A percentile compares a stretch with the other conserved stretches of the same genome.
Conservation (phyloP, 1,284 basidiomycete species). For the Porodaedalea pini region DNA sequence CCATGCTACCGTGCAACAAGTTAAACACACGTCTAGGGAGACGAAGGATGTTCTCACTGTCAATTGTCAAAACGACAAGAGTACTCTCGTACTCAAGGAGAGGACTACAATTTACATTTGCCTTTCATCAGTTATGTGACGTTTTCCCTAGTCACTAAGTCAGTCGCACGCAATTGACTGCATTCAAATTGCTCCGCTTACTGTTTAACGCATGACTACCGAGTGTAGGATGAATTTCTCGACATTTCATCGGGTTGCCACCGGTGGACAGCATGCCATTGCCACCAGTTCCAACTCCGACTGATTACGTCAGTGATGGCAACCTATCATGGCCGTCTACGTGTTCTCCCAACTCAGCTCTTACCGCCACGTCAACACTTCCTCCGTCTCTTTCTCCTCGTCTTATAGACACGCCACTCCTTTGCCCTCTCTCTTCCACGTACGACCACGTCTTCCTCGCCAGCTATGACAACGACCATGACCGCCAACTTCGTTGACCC, state of each 20-base stretch:
- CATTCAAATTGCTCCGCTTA: too few species aligned
- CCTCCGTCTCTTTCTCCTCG: neutral
- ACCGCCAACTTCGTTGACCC: constrained; percentile 36
- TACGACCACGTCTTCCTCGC: constrained; percentile 1
- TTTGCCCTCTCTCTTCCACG: constrained; percentile 14
- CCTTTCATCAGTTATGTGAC: too few species aligned
- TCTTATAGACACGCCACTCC: constrained; percentile 11
- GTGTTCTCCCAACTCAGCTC: neutral
- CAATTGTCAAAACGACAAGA: too few species aligned
- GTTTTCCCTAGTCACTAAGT: too few species aligned
- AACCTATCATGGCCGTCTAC: constrained; percentile 1
- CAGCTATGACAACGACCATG: constrained; percentile 12
- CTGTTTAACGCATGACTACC: neutral
- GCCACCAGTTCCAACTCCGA: constrained; percentile 4
- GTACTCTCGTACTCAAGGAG: too few species aligned
- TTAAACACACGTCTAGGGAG: too few species aligned
- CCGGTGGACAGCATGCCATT: neutral
- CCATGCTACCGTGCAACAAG: too few species aligned
- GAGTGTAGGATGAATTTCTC: neutral
- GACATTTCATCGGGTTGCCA: neutral
- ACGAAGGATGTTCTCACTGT: too few species aligned
- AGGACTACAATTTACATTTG: too few species aligned
- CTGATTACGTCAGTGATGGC: neutral
- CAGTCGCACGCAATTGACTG: too few species aligned
- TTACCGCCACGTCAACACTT: constrained; percentile 14